phyloP scores from a whole-genome alignment of 176 grass and related monocot species.

The Puya raimondii region DNA sequence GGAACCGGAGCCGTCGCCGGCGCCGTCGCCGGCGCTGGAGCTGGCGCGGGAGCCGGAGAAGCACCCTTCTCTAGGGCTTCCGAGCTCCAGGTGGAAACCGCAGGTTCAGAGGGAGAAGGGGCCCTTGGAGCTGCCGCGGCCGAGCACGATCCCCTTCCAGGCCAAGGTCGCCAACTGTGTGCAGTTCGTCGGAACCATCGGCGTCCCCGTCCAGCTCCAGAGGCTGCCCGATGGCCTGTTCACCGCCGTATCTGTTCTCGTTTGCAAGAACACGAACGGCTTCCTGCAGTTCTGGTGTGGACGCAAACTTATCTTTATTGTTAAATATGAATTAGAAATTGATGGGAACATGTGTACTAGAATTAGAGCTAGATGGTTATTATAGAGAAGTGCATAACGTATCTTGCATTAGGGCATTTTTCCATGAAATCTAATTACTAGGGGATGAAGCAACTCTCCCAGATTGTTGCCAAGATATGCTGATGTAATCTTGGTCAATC shows the following conservation, averaged over 20 bases:
- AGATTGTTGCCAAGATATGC: too few species aligned
- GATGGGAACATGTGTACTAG: neutral
- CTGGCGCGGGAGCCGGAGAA: neutral
- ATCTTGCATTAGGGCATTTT: too few species aligned
- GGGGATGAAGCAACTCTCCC: too few species aligned
- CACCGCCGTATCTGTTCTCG: conserved; percentile 56
- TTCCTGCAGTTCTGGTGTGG: conserved; percentile 60
- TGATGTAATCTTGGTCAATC: too few species aligned
- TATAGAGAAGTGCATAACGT: too few species aligned
- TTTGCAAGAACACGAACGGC: conserved; percentile 27
- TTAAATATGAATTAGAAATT: neutral
- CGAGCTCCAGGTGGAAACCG: neutral
- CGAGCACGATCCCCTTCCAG: conserved; percentile 65
- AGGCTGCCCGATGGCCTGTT: conserved; percentile 31
- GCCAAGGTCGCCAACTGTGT: conserved; percentile 51
- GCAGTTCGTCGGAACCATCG: conserved; percentile 49
- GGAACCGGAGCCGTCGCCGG: too few species aligned
- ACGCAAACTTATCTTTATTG: neutral
- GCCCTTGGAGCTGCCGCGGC: conserved; percentile 28
- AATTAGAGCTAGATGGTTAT: neutral
- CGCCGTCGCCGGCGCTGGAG: too few species aligned
- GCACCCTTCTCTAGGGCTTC: neutral
- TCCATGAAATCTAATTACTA: too few species aligned
- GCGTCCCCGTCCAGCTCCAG: conserved; percentile 60
- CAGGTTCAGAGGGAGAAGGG: conserved; percentile 15